Conservation (phyloP, 2,329 filamentous ascomycete genomes). For the Orbilia javanica region DNA sequence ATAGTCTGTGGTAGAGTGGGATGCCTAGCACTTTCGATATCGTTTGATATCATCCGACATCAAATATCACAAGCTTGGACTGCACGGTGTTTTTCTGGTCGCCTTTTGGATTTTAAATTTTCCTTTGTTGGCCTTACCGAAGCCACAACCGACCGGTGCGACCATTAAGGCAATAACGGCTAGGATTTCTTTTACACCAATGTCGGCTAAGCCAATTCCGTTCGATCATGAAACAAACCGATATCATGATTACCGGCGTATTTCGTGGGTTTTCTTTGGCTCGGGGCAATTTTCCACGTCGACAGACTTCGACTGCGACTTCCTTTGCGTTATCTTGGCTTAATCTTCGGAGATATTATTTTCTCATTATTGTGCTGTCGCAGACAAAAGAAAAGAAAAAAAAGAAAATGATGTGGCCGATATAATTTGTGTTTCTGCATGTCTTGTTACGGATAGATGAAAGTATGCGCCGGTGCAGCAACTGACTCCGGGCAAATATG, state of each 20-base stretch:
- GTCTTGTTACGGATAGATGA: constrained; percentile 42
- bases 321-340: constrained; percentile 15
- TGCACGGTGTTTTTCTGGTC: constrained; percentile 1
- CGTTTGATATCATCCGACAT: constrained; percentile 27
- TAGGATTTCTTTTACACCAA: constrained; percentile 3
- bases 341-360: constrained; percentile 55
- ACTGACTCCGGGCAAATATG: constrained; percentile 6
- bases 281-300: constrained; percentile 21
- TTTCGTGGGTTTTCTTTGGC: constrained; percentile 14
- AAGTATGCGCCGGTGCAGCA: constrained; percentile 18
- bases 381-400: no score
- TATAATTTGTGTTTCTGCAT: constrained; percentile 18
- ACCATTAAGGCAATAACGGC: neutral
- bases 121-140: constrained; percentile 34
- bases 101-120: constrained; percentile 23
- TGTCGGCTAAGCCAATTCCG: constrained; percentile 13
- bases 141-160: constrained; percentile 50
- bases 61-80: constrained; percentile 28
- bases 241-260: constrained; percentile 8
- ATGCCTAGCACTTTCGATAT: constrained; percentile 43
- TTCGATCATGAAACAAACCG: constrained; percentile 35
- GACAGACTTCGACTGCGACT: neutral
- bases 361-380: constrained; percentile 6
- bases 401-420: constrained; percentile 1
- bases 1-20: constrained; percentile 31